Evolutionary conservation across 139 green algal species (phyloP).

Genomic region (Coccomyxa sp.): DNA sequence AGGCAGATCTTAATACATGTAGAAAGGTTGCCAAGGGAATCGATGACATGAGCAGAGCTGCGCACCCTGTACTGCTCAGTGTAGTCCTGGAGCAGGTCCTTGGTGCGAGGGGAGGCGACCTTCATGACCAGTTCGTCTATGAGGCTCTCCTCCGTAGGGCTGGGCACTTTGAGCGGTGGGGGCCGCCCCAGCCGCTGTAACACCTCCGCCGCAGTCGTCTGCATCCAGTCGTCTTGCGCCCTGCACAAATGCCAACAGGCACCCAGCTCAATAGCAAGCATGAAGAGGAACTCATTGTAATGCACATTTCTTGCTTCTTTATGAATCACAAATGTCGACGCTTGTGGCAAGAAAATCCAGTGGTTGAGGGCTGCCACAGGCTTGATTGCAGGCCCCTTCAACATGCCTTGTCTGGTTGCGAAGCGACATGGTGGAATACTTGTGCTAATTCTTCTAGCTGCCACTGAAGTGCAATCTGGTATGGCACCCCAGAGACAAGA

Average conservation of each 20-base stretch:
- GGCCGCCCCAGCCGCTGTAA: conserved; percentile 10
- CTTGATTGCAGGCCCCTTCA: neutral
- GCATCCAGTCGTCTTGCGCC: neutral
- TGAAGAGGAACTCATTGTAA: too few species aligned
- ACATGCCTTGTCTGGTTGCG: too few species aligned
- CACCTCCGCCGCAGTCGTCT: conserved; percentile 1
- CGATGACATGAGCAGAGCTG: neutral
- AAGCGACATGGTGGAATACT: too few species aligned
- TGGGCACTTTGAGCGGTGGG: conserved; percentile 8
- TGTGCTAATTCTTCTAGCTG: too few species aligned
- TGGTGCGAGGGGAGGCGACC: conserved; percentile 39
- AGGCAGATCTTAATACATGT: too few species aligned
- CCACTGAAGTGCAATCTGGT: too few species aligned
- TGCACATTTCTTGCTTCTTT: too few species aligned
- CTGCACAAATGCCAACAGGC: neutral
- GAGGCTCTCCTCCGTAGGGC: neutral
- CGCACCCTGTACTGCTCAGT: conserved; percentile 3
- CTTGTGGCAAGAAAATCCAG: too few species aligned
- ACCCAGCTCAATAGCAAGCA: too few species aligned
- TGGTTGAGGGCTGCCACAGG: neutral
- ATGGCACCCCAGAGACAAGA: too few species aligned
- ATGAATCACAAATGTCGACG: too few species aligned
- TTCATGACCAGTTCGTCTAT: conserved; percentile 47
- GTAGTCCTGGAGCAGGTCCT: conserved; percentile 34
- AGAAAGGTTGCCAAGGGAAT: too few species aligned